These are phyloP conservation scores for Mitragyna speciosa DNA, from an alignment of 257 asterid species.

Conservation along the genomic window DNA sequence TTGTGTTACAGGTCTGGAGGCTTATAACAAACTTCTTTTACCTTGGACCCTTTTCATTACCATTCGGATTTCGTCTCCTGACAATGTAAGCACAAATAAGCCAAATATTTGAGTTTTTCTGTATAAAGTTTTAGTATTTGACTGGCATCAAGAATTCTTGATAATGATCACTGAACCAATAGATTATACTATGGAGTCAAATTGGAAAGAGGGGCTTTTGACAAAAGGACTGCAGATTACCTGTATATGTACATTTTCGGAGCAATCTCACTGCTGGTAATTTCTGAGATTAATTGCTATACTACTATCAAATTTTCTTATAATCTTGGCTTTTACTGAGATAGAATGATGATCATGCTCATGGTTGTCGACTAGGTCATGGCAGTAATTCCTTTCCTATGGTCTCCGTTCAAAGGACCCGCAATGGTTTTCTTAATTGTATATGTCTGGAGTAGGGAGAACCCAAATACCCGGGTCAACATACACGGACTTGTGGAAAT, in stretches of 20 bases:
- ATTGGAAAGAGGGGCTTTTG: constrained; percentile 55
- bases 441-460: constrained; percentile 55
- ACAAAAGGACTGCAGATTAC: constrained; percentile 54
- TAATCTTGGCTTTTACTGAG: too few relatives aligned
- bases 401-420: constrained; percentile 50
- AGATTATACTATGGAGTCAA: constrained; percentile 51
- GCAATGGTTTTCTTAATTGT: constrained; percentile 41
- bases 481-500: constrained; percentile 45
- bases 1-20: constrained; percentile 50
- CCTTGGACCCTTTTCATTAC: constrained; percentile 46
- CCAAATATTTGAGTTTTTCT: too few relatives aligned
- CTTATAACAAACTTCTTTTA: constrained; percentile 51
- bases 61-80: constrained; percentile 39
- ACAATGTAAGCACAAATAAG: constrained; percentile 33
- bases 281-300: neutral
- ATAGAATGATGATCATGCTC: neutral
- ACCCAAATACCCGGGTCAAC: constrained; percentile 51
- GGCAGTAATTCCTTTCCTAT: constrained; percentile 39
- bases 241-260: constrained; percentile 52
- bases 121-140: neutral
- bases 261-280: constrained; percentile 46
- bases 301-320: neutral
- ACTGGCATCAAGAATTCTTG: neutral
- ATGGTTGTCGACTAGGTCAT: constrained; percentile 28
- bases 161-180: neutral